Conservation (phyloP, 768 basidiomycete genomes). For the Termitomyces sp. region DNA sequence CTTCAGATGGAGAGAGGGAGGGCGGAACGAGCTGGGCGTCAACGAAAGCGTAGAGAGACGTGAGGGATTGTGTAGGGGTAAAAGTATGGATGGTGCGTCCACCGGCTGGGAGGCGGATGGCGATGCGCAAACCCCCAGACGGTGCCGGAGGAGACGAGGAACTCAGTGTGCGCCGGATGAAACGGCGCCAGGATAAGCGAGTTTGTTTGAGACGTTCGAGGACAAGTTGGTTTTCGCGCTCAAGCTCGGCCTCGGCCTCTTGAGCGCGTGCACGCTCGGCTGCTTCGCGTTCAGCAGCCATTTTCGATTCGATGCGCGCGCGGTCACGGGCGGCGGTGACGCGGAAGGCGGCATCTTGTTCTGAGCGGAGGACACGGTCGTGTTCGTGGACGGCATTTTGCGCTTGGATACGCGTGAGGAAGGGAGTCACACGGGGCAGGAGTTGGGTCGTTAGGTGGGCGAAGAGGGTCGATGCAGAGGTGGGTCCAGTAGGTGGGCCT, state of each 20-base stretch:
- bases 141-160: neutral
- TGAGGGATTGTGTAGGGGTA: constrained; percentile 40
- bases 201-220: neutral
- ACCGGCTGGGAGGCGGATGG: constrained; percentile 26
- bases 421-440: constrained; percentile 76
- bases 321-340: constrained; percentile 2
- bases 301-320: constrained; percentile 45
- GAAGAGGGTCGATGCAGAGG: constrained; percentile 57
- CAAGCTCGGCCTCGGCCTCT: constrained; percentile 20
- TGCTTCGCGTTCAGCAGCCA: constrained; percentile 34
- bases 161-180: constrained; percentile 42
- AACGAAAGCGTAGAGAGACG: constrained; percentile 66
- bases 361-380: constrained; percentile 63
- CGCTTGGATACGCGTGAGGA: constrained; percentile 56
- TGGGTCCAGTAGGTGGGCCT: constrained; percentile 52
- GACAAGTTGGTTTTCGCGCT: neutral
- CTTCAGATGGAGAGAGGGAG: constrained; percentile 27
- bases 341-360: constrained; percentile 54
- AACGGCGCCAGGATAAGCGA: constrained; percentile 28
- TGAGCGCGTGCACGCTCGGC: constrained; percentile 26
- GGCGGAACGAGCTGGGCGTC: constrained; percentile 54
- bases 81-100: constrained; percentile 57
- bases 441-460: constrained; percentile 66
- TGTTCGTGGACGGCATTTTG: constrained; percentile 42
- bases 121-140: neutral